phyloP scores from a whole-genome alignment of 352 stramenopile species.

The Phytopythium vexans region DNA sequence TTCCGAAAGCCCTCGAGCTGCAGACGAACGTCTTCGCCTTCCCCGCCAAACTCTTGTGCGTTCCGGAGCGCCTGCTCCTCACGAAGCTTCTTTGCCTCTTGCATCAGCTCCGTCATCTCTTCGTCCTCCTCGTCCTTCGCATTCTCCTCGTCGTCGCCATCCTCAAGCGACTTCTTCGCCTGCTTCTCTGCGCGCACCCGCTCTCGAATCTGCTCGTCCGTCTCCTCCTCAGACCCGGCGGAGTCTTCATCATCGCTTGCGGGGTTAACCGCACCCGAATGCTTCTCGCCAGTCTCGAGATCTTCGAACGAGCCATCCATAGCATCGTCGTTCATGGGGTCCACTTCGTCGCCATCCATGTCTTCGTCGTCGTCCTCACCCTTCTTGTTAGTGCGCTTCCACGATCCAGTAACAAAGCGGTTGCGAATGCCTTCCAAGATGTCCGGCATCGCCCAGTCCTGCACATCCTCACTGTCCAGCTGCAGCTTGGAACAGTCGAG shows the following conservation, averaged over 20 bases:
- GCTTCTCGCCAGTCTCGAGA: slow-evolving; percentile 92
- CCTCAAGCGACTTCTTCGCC: slow-evolving; percentile 80
- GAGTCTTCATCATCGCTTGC: slow-evolving; percentile 23
- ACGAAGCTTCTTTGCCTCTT: slow-evolving; percentile 74
- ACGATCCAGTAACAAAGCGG: slow-evolving; percentile 97
- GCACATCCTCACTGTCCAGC: slow-evolving; percentile 53
- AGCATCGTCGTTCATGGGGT: slow-evolving; percentile 81
- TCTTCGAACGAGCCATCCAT: slow-evolving; percentile 98
- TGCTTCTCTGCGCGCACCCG: slow-evolving; percentile 89
- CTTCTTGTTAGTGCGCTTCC: slow-evolving; percentile 72
- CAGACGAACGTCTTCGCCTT: slow-evolving; percentile 91
- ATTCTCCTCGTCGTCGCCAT: slow-evolving; percentile 59
- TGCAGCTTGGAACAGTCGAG: slow-evolving; percentile 84
- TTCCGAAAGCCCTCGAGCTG: slow-evolving; percentile 95
- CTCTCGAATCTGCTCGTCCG: slow-evolving; percentile 78
- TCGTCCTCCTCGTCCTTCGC: slow-evolving; percentile 75
- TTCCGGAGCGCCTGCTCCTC: slow-evolving; percentile 88
- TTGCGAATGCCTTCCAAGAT: slow-evolving; percentile 82
- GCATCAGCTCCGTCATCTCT: slow-evolving; percentile 85
- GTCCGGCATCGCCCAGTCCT: slow-evolving; percentile 74
- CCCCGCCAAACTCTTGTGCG: slow-evolving; percentile 93
- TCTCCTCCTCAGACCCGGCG: slow-evolving; percentile 45
- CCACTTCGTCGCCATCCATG: slow-evolving; percentile 31
- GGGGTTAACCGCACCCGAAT: slow-evolving; percentile 26
- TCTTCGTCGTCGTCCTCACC: slow-evolving; percentile 42